These are phyloP conservation scores for Leptographium procerum DNA, from an alignment of 2,329 filamentous ascomycete genomes.

Conservation along the genomic window DNA sequence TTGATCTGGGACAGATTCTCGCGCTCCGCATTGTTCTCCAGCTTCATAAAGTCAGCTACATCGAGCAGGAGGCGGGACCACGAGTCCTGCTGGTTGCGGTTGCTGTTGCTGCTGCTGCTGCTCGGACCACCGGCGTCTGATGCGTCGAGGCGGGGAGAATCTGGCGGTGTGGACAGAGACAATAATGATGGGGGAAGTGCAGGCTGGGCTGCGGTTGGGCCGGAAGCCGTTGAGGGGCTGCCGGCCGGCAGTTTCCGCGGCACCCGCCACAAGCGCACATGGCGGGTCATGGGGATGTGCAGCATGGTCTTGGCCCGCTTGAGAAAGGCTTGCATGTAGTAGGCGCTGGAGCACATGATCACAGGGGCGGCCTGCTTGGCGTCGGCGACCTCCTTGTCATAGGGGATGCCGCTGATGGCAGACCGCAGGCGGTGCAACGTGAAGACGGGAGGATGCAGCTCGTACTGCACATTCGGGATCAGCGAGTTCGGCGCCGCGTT, in stretches of 20 bases:
- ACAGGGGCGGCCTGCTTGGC: constrained; percentile 49
- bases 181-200: constrained; percentile 7
- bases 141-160: constrained; percentile 12
- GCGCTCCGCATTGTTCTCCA: constrained; percentile 52
- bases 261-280: constrained; percentile 67
- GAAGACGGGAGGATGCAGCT: constrained; percentile 76
- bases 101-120: too few species aligned
- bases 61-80: constrained; percentile 46
- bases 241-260: constrained; percentile 28
- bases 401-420: constrained; percentile 41
- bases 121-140: neutral
- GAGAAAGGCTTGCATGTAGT: constrained; percentile 63
- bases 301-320: constrained; percentile 58
- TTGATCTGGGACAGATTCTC: constrained; percentile 45
- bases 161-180: constrained; percentile 17
- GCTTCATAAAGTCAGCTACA: constrained; percentile 47
- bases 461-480: constrained; percentile 63
- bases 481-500: constrained; percentile 54
- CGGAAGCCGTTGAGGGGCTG: neutral
- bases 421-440: constrained; percentile 70
- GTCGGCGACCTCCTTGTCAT: constrained; percentile 49
- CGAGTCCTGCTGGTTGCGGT: constrained; percentile 17
- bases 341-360: constrained; percentile 60
- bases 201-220: neutral
- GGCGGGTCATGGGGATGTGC: constrained; percentile 56